These are phyloP conservation scores for Nakaseomyces glabratus DNA, from an alignment of 1,139 yeast genomes.

Conservation along the genomic window DNA sequence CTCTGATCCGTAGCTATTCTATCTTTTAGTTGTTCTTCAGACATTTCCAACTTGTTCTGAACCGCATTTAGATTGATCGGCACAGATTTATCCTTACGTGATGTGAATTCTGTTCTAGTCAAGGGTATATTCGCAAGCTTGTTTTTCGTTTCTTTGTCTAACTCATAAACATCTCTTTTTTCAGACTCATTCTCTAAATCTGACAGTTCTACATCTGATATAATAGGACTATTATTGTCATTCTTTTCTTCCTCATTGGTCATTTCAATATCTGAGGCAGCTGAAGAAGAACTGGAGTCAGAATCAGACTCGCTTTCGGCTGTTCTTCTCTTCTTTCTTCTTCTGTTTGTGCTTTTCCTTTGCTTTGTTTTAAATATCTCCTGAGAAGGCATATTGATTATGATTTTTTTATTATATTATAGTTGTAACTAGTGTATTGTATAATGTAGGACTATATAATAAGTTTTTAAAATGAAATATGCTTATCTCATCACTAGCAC, in stretches of 20 bases:
- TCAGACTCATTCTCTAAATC: constrained; percentile 8
- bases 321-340: constrained; percentile 75
- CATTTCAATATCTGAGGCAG: constrained; percentile 22
- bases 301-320: constrained; percentile 47
- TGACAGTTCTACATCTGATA: constrained; percentile 37
- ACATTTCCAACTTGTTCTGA: constrained; percentile 16
- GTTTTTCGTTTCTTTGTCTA: constrained; percentile 18
- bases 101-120: constrained; percentile 25
- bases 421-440: too few species aligned
- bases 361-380: constrained; percentile 16
- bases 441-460: too few species aligned
- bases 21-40: constrained; percentile 12
- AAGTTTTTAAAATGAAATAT: too few species aligned
- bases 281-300: constrained; percentile 30
- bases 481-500: too few species aligned
- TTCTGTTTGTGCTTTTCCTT: constrained; percentile 30
- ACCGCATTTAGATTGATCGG: constrained; percentile 16
- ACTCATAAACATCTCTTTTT: constrained; percentile 9
- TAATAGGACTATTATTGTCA: constrained; percentile 26
- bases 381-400: constrained; percentile 15
- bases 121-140: constrained; percentile 23
- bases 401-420: too few species aligned
- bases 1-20: constrained; percentile 9
- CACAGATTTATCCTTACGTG: constrained; percentile 19
- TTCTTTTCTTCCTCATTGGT: constrained; percentile 13